Conservation (phyloP, 805 yeast species). For the Clavispora phyllophila region DNA sequence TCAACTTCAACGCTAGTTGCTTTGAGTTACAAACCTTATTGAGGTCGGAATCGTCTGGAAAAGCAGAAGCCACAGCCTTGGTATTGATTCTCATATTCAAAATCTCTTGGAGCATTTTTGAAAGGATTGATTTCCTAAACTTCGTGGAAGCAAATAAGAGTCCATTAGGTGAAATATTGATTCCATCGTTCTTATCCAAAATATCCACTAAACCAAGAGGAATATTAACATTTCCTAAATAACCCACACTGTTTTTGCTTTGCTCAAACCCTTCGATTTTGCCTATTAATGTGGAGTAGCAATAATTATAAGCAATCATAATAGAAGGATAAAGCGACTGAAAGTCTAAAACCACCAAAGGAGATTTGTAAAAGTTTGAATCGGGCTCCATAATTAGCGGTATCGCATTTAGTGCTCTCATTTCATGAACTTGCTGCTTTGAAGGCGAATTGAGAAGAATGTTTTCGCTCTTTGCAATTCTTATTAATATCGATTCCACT, state of each 20-base stretch:
- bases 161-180: slow-evolving; percentile 84
- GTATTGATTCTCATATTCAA: slow-evolving; percentile 75
- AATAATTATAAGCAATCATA: slow-evolving; percentile 98
- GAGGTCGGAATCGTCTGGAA: slow-evolving; percentile 43
- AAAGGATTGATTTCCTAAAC: slow-evolving; percentile 66
- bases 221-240: slow-evolving; percentile 38
- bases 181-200: slow-evolving; percentile 42
- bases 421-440: slow-evolving; percentile 72
- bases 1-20: slow-evolving; percentile 81
- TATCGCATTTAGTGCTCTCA: slow-evolving; percentile 79
- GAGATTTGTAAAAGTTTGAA: slow-evolving; percentile 79
- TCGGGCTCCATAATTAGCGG: slow-evolving; percentile 93
- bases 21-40: slow-evolving; percentile 61
- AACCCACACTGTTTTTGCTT: slow-evolving; percentile 49
- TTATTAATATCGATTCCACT: slow-evolving; percentile 76
- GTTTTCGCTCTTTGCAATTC: slow-evolving; percentile 76
- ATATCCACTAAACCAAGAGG: slow-evolving; percentile 54
- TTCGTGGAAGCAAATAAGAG: slow-evolving; percentile 63
- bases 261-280: slow-evolving; percentile 50
- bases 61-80: slow-evolving; percentile 61
- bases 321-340: slow-evolving; percentile 95
- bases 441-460: slow-evolving; percentile 73
- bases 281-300: slow-evolving; percentile 71
- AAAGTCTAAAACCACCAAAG: slow-evolving; percentile 85
- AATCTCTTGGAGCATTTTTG: slow-evolving; percentile 81